Base-by-base conservation (phyloP, 2,329 filamentous ascomycete genomes). In the Arthrocladium fulminans region DNA sequence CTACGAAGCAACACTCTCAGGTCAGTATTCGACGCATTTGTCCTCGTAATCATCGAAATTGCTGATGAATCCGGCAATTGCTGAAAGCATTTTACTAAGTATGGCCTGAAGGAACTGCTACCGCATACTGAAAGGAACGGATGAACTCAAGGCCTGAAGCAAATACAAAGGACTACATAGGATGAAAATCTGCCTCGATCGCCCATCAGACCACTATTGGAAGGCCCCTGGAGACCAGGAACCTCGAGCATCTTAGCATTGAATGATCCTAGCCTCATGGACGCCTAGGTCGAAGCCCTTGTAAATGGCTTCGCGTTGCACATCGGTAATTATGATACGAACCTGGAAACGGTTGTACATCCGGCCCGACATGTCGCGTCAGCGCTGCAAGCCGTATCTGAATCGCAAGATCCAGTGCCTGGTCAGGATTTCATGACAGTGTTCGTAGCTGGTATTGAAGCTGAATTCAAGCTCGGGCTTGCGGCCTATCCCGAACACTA, bases 251-350 rank as follows among this genome's bases (percentile, higher is more conserved):
- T 27, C 41, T 17, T 44, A 17, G 22, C 20, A 4, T 44, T 24
- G 20, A 25, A 25, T 17, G 20, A 30, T 17, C 9, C 10, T 19
- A 30, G 7, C 9, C 20, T 27, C 22, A 24, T 30, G 9, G 53
- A 55, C 24, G 48, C 51, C 7, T 45, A 47, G 5, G 17, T 35
- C n/a, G 74, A 74, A 1, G 73, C 73, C 0, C 60, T 77, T 4
- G 55, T 79, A 38, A 77, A 78, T 51, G 75, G 75, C 22, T 75
- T 78, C 35, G 71, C 74, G 10, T 74, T 71, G 24, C 73, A 77
- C 51, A 71, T 76, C 2, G 71, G 77, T 49, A 74, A 78, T 55
- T 79, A 77, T 51, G 74, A 78, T 56, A 77, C 73, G 1, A 74
- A 77, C 53, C 63, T 77, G 1, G 72, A 73, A 42, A 77, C 72